These are phyloP conservation scores for Hysterangium stoloniferum DNA, from an alignment of 768 basidiomycete genomes.

Conservation along the genomic window DNA sequence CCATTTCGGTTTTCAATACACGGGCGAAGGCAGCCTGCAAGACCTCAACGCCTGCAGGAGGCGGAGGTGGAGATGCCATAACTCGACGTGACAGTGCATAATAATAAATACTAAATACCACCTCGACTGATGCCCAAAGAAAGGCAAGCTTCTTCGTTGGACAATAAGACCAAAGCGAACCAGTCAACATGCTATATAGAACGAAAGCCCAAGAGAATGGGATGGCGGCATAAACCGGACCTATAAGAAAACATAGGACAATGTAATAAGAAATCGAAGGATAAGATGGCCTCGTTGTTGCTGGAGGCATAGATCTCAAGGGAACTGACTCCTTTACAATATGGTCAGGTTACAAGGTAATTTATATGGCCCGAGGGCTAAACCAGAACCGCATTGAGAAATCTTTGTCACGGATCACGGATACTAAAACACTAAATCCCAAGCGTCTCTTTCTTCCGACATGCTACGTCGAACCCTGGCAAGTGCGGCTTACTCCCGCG, in stretches of 20 bases:
- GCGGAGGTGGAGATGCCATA: slow-evolving; percentile 36
- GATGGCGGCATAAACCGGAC: slow-evolving; percentile 56
- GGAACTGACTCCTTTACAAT: slow-evolving; percentile 28
- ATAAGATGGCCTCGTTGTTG: slow-evolving; percentile 31
- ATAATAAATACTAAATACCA: slow-evolving; percentile 64
- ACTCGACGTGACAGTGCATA: slow-evolving; percentile 40
- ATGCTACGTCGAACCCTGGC: slow-evolving; percentile 8
- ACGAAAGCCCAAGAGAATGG: slow-evolving; percentile 63
- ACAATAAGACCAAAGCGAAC: slow-evolving; percentile 34
- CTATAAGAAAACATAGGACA: slow-evolving; percentile 46
- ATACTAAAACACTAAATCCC: background rate
- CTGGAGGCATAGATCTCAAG: slow-evolving; percentile 21
- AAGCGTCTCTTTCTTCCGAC: background rate
- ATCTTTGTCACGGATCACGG: background rate
- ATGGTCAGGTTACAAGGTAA: slow-evolving; percentile 7
- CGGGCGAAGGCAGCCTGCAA: slow-evolving; percentile 54
- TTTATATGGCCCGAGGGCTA: slow-evolving; percentile 15
- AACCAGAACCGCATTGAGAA: background rate
- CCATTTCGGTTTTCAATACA: slow-evolving; percentile 58
- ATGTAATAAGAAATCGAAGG: slow-evolving; percentile 42
- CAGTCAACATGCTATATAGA: slow-evolving; percentile 36
- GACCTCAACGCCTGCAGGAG: slow-evolving; percentile 42
- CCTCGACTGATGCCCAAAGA: slow-evolving; percentile 52
- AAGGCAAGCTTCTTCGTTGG: slow-evolving; percentile 35
- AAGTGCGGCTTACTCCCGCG: background rate